Evolutionary conservation across 257 asterid species (phyloP).

Genomic region (Datura wrightii): DNA sequence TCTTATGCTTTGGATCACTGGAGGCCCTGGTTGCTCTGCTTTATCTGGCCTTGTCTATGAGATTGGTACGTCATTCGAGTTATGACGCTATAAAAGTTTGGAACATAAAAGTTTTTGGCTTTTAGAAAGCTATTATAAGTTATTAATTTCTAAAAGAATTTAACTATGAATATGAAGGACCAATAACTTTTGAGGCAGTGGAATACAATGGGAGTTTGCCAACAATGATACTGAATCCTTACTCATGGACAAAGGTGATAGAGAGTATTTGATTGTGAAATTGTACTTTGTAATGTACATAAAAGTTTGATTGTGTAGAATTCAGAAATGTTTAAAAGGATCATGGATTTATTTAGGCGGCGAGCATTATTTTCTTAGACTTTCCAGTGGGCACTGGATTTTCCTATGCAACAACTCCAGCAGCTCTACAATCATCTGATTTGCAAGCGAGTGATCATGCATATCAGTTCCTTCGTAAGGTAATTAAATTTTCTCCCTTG

Average conservation of each 20-base stretch:
- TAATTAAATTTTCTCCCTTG: background rate
- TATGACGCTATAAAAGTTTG: no score
- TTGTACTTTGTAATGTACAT: background rate
- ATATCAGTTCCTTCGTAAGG: slow-evolving; percentile 33
- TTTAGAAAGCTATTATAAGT: background rate
- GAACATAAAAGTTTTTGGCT: background rate
- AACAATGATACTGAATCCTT: slow-evolving; percentile 21
- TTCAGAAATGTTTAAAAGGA: background rate
- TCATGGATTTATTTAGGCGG: background rate
- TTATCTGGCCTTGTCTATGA: slow-evolving; percentile 40
- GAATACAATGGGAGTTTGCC: slow-evolving; percentile 38
- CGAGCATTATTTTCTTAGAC: slow-evolving; percentile 34
- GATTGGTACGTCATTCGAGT: slow-evolving; percentile 31
- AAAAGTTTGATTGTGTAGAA: background rate
- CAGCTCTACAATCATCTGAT: slow-evolving; percentile 5
- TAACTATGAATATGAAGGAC: background rate
- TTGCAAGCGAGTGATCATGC: slow-evolving; percentile 27
- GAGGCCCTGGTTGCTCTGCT: slow-evolving; percentile 46
- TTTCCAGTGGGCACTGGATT: slow-evolving; percentile 28
- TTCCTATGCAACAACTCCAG: slow-evolving; percentile 26
- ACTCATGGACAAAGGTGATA: slow-evolving; percentile 35
- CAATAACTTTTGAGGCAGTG: slow-evolving; percentile 27
- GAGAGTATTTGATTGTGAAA: background rate
- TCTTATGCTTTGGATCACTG: slow-evolving; percentile 41
- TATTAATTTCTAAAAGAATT: no score